Evolutionary conservation across 164 flowering plant genomes (phyloP).

Genomic region (Berberis vulgaris): DNA sequence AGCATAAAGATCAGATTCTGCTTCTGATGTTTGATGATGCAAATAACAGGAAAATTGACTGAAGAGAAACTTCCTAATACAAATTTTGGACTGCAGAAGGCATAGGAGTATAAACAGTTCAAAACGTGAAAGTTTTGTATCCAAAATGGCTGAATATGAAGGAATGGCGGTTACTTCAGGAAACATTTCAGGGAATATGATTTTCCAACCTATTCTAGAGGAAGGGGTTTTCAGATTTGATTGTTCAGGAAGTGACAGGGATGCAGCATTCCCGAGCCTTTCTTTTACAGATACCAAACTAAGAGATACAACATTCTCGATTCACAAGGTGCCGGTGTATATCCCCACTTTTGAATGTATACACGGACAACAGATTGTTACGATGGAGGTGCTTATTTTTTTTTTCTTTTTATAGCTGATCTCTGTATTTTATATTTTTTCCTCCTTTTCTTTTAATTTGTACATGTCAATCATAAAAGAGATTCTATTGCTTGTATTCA

Average conservation of each 20-base stretch:
- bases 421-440: background rate
- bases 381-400: constrained; percentile 40
- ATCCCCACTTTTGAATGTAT: constrained; percentile 51
- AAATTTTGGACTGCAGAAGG: constrained; percentile 37
- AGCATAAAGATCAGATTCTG: background rate
- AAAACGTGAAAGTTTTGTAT: constrained; percentile 13
- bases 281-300: constrained; percentile 49
- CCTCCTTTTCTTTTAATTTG: background rate
- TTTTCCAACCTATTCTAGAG: constrained; percentile 69
- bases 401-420: background rate
- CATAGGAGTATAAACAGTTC: constrained; percentile 10
- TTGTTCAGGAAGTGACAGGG: constrained; percentile 57
- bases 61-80: constrained; percentile 21
- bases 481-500: background rate
- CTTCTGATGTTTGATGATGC: constrained; percentile 11
- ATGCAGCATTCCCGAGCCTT: constrained; percentile 67
- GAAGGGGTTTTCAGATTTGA: constrained; percentile 92
- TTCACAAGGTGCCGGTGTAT: constrained; percentile 39
- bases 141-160: constrained; percentile 42
- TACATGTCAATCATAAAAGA: too few species aligned
- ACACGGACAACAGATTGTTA: constrained; percentile 56
- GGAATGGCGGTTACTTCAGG: constrained; percentile 23
- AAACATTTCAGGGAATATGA: constrained; percentile 43
- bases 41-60: constrained; percentile 17
- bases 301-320: constrained; percentile 54